Evolutionary conservation across 805 yeast genomes (phyloP), one percentile per base, ranked within the genome.

Genomic region (Cyberlindnera euphorbiae): DNA sequence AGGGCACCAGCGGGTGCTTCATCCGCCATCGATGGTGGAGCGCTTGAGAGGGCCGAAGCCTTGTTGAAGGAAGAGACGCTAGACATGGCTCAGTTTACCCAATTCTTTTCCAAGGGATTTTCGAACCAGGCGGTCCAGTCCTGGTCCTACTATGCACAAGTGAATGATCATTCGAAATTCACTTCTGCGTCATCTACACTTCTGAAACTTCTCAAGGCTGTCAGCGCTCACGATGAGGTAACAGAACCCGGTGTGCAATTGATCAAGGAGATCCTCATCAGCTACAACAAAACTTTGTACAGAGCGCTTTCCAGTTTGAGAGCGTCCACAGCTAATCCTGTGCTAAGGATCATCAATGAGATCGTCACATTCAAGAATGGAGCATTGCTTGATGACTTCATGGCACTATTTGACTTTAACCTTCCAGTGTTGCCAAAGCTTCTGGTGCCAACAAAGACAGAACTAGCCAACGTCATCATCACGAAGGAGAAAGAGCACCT

Each of bases 351-450:
- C 8, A 56, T 90, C 45, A 62, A 60, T 14, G 70, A 72, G 31
- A 64, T 82, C 18, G 67, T 77, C 5, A 44, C 56, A 1, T 77
- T 68, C 47, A 66, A 71, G 30, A 61, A 70, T 17, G 77, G 80
- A 1, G 58, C 64, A 2, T 56, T 73, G 32, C 56, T 78, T 2
- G 79, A 74, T 35, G 79, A 74, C 7, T 72, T 89, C 14, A 53
- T 79, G 23, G 74, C 79, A 12, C 57, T 66, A 29, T 83, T 89
- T 52, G 96, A 89, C 59, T 67, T 86, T 36, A 63, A 78, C 4
- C 58, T 80, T 21, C 67, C 79, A 15, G 67, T 70, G 6, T 61
- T 88, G 18, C 79, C 86, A 2, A 82, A 76, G 47, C 59, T 83
- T 9, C 59, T 83, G 24, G 60, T 69, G 3, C 84, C 85, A 1